Percentiles rank a stretch among this genome's conserved stretches.
Evolutionary conservation across 2,329 filamentous ascomycete genomes (phyloP).

Genomic region (Pseudocercospora macadamiae): DNA sequence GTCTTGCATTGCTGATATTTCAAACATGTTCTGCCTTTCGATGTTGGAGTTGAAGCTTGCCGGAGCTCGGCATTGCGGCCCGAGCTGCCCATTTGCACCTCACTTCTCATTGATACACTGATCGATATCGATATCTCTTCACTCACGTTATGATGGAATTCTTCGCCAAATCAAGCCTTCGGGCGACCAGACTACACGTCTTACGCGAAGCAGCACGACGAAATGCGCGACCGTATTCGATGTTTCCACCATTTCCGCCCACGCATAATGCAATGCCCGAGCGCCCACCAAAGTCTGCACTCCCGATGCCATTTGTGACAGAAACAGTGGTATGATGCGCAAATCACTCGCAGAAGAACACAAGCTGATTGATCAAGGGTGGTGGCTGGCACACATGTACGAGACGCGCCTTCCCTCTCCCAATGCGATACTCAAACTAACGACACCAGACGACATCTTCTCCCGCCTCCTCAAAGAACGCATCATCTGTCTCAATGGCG

Average conservation of each 20-base stretch:
- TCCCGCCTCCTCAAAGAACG: conserved; percentile 67
- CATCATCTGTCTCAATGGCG: conserved; percentile 89
- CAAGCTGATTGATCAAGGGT: conserved; percentile 45
- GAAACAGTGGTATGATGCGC: conserved; percentile 49
- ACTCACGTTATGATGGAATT: conserved; percentile 29
- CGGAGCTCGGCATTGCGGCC: too few relatives aligned
- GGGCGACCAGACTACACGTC: conserved; percentile 28
- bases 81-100: neutral
- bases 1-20: neutral
- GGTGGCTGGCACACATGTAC: conserved; percentile 55
- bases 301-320: conserved; percentile 55
- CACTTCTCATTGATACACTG: conserved; percentile 15
- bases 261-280: conserved; percentile 29
- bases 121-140: conserved; percentile 2
- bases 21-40: too few relatives aligned
- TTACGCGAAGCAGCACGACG: conserved; percentile 20
- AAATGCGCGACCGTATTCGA: conserved; percentile 21
- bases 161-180: conserved; percentile 28
- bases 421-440: neutral
- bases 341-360: neutral
- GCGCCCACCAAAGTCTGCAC: conserved; percentile 41
- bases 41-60: too few relatives aligned
- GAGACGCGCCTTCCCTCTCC: neutral
- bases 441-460: conserved; percentile 46
- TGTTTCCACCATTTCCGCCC: conserved; percentile 27